Evolutionary conservation across 495 filamentous ascomycete genomes (phyloP).

Genomic region (Endocarpon pusillum): DNA sequence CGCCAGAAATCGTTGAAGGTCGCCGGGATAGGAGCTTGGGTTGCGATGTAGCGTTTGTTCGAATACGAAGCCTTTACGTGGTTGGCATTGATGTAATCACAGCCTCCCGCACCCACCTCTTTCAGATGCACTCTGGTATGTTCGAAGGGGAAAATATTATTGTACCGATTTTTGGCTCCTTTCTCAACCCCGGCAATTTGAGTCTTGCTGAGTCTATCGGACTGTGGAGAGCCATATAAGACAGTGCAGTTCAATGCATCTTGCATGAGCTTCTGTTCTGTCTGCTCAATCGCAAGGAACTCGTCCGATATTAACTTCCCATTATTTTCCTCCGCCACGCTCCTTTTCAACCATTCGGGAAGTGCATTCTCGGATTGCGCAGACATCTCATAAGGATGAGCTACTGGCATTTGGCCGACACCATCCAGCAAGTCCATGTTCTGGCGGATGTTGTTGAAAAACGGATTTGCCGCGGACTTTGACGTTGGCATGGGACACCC

Average conservation of each 20-base stretch:
- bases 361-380: conserved; percentile 26
- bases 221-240: conserved; percentile 27
- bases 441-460: conserved; percentile 91
- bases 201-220: conserved; percentile 18
- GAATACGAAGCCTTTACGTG: conserved; percentile 60
- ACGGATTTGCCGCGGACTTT: conserved; percentile 58
- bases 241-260: conserved; percentile 59
- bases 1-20: conserved; percentile 98
- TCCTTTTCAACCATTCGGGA: conserved; percentile 62
- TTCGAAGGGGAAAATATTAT: conserved; percentile 94
- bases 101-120: conserved; percentile 47
- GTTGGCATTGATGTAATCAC: conserved; percentile 95
- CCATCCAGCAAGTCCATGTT: conserved; percentile 92
- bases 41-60: conserved; percentile 85
- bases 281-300: conserved; percentile 69
- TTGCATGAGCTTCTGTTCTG: conserved; percentile 79
- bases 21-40: conserved; percentile 80
- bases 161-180: conserved; percentile 88
- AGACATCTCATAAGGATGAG: conserved; percentile 37
- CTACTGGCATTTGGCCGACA: conserved; percentile 74
- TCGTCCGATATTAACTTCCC: conserved; percentile 68
- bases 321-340: conserved; percentile 44
- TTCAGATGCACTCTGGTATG: conserved; percentile 74
- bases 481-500: conserved; percentile 68
- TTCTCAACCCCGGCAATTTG: conserved; percentile 84